Conservation (phyloP, 1,284 basidiomycete species). For the Naganishia cerealis region DNA sequence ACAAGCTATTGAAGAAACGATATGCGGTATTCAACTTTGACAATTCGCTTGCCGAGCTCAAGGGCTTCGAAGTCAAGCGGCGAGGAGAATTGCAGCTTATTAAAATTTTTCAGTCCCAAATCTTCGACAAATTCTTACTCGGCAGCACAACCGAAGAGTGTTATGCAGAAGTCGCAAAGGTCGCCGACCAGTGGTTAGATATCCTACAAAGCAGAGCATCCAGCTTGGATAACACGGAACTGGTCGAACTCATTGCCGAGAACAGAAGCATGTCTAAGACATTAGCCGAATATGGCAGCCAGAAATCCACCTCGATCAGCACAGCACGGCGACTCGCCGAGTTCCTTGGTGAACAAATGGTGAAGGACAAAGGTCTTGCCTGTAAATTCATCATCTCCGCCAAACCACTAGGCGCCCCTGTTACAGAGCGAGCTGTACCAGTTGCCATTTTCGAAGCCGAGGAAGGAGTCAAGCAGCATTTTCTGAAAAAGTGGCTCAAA, state of each 20-base stretch:
- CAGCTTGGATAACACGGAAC: constrained; percentile 82
- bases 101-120: constrained; percentile 99
- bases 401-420: constrained; percentile 87
- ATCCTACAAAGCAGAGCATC: constrained; percentile 85
- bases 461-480: constrained; percentile 81
- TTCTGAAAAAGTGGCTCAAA: constrained; percentile 94
- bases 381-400: constrained; percentile 99
- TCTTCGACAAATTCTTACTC: constrained; percentile 95
- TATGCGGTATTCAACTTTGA: constrained; percentile 99
- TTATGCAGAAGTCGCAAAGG: constrained; percentile 87
- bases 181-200: constrained; percentile 97
- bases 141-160: constrained; percentile 92
- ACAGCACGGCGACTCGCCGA: constrained; percentile 93
- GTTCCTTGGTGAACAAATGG: constrained; percentile 97
- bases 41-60: constrained; percentile 92
- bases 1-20: constrained; percentile 97
- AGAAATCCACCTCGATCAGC: constrained; percentile 97
- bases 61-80: constrained; percentile 98
- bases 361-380: constrained; percentile 97
- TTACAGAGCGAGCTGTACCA: constrained; percentile 94
- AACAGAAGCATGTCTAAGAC: constrained; percentile 98
- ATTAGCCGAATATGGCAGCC: constrained; percentile 88
- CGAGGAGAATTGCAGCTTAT: constrained; percentile 96
- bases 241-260: constrained; percentile 97
- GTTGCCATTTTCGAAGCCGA: constrained; percentile 99